Percentiles rank a stretch among this genome's conserved stretches.
Conservation (phyloP, 331 rosid genomes). For the Rhamnella rubrinervis region DNA sequence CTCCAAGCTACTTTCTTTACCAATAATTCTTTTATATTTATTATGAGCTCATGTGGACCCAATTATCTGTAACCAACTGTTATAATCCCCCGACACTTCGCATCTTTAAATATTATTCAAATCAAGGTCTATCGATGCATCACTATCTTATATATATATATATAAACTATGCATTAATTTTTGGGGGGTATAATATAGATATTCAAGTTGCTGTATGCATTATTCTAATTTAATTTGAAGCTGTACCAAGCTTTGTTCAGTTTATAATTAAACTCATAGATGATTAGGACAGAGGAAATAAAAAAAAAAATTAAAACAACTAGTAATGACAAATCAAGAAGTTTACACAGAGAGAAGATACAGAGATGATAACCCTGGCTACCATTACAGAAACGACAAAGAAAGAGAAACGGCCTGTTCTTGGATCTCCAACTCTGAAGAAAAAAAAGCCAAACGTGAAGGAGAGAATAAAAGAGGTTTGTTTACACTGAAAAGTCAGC, state of each 20-base stretch:
- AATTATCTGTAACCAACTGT: constrained; percentile 6
- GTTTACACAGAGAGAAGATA: constrained; percentile 10
- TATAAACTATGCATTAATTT: no score
- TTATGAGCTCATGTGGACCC: constrained; percentile 17
- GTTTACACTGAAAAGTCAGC: constrained; percentile 14
- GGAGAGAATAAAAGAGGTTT: constrained; percentile 23
- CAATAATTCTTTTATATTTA: constrained; percentile 7
- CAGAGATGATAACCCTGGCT: background rate
- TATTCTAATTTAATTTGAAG: no score
- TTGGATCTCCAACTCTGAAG: background rate
- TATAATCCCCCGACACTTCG: background rate
- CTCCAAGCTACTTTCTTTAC: constrained; percentile 2
- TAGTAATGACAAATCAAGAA: background rate
- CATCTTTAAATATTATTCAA: background rate
- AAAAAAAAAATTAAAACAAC: background rate
- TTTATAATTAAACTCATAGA: no score
- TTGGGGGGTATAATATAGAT: no score
- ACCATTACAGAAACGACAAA: background rate
- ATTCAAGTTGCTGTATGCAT: no score
- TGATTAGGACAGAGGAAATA: no score
- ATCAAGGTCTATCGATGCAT: no score
- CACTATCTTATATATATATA: no score
- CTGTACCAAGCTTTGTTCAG: no score
- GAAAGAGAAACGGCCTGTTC: constrained; percentile 4
- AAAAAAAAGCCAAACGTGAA: constrained; percentile 7